A percentile compares a stretch with the other conserved stretches of the same genome.
phyloP scores from a whole-genome alignment of 2,329 filamentous ascomycete species.

The Botryotinia narcissicola region DNA sequence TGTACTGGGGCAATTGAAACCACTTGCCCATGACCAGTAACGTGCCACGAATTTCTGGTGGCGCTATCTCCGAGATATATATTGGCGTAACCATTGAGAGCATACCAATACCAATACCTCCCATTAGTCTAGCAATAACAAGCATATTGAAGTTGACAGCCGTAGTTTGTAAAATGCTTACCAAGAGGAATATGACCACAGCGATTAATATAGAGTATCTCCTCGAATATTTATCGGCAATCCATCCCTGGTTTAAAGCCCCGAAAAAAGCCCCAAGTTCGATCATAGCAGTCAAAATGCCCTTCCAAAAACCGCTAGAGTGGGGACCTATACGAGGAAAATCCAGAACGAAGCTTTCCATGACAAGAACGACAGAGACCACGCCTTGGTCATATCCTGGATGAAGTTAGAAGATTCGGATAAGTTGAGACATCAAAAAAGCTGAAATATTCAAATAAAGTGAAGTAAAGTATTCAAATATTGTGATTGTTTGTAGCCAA shows the following conservation, averaged over 20 bases:
- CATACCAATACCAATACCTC: conserved; percentile 48
- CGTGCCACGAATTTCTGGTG: conserved; percentile 39
- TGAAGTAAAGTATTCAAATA: neutral
- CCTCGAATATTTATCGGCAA: conserved; percentile 51
- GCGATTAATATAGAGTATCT: conserved; percentile 52
- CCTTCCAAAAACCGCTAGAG: conserved; percentile 19
- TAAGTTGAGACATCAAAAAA: neutral
- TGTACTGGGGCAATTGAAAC: neutral
- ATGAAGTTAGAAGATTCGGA: neutral
- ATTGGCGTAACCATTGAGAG: conserved; percentile 45
- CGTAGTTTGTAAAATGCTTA: conserved; percentile 51
- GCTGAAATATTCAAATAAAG: neutral
- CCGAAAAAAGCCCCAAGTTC: conserved; percentile 41
- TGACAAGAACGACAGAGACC: conserved; percentile 46
- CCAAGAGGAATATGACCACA: conserved; percentile 50
- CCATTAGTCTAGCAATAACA: conserved; percentile 47
- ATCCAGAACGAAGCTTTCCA: conserved; percentile 43
- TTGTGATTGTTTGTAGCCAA: neutral
- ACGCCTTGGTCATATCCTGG: conserved; percentile 49
- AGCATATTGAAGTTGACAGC: conserved; percentile 51
- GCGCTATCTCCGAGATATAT: conserved; percentile 52
- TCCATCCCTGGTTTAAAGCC: conserved; percentile 22
- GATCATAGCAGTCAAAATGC: conserved; percentile 38
- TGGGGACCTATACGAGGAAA: conserved; percentile 34
- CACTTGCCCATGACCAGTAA: conserved; percentile 23